Base-by-base conservation (phyloP, 1,139 yeast genomes). In the Debaryomyces nepalensis region DNA sequence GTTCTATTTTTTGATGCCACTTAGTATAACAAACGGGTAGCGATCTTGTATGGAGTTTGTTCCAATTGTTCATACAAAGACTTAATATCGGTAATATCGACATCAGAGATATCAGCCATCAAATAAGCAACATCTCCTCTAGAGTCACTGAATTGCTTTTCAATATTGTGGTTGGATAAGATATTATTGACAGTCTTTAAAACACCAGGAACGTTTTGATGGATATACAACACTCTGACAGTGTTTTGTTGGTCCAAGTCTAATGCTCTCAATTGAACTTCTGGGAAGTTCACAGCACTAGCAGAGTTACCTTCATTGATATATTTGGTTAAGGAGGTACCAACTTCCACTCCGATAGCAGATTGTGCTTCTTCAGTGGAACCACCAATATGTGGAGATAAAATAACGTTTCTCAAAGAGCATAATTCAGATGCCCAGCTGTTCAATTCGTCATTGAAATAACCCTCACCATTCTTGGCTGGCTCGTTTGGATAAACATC, bases 261-360 rank as follows among this genome's bases (percentile, higher is more conserved):
- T 55, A 91, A 77, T 23, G 93, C 86, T 73, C 98, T 87, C 59
- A 93, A 77, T 16, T 93, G 75, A 53, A 95, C 98, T 73, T 95
- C 99, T 59, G 99, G 99, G 96, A 95, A 91, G 77, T 93, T 93
- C 48, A 93, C 99, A 6, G 99, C 93, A 58, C 97, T 98, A 44
- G 79, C 79, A n/a, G 98, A 87, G 57, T 84, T 77, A 73, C 99
- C 99, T 74, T 93, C 99, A 68, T 91, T 93, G 64, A 93, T 86
- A 73, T 90, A 95, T 66, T 88, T 89, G 52, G 91, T 77, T 61
- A 93, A 77, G 23, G 96, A 82, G 38, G 87, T 76, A 45, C 86
- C 90, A 47, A 93, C 99, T 73, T 93, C 99, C 48, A 91, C 76
- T 70, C 99, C 99, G 63, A 93, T 93, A 39, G 98, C 96, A 47